These are phyloP conservation scores for Graphilbum sp. DNA, from an alignment of 2,329 filamentous ascomycete species.

Conservation along the genomic window DNA sequence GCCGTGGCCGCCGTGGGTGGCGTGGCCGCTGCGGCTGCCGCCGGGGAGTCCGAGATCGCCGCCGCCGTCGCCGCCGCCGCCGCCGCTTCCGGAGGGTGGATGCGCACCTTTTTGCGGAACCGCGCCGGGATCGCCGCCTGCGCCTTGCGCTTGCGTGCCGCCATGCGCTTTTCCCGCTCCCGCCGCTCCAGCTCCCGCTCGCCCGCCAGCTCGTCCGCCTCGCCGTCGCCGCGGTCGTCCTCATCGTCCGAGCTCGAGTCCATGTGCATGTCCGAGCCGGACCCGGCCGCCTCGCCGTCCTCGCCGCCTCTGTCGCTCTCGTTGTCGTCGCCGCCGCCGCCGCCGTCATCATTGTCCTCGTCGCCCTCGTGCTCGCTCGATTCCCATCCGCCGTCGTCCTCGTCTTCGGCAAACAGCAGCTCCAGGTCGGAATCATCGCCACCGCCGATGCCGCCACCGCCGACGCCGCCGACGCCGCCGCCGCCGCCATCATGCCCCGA, in stretches of 20 bases:
- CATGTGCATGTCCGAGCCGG: slow-evolving; percentile 61
- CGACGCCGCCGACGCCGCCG: not conserved
- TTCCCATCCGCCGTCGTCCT: slow-evolving; percentile 51
- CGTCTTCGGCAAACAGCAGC: slow-evolving; percentile 59
- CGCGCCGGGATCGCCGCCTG: slow-evolving; percentile 56
- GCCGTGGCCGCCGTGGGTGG: slow-evolving; percentile 18
- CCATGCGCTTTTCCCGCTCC: slow-evolving; percentile 49
- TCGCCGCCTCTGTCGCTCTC: slow-evolving; percentile 31
- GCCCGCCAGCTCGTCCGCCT: slow-evolving; percentile 54
- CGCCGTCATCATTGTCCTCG: slow-evolving; percentile 31
- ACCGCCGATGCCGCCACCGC: not conserved
- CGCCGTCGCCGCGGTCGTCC: slow-evolving; percentile 45
- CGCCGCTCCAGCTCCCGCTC: slow-evolving; percentile 73
- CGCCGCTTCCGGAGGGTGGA: slow-evolving; percentile 35
- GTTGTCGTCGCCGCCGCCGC: slow-evolving; percentile 41
- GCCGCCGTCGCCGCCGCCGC: slow-evolving; percentile 17
- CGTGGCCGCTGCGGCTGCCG: slow-evolving; percentile 6
- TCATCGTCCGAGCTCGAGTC: slow-evolving; percentile 77
- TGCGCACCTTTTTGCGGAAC: slow-evolving; percentile 62
- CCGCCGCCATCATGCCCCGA: not conserved
- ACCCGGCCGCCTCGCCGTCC: too few species aligned
- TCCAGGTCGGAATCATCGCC: slow-evolving; percentile 46
- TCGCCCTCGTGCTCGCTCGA: slow-evolving; percentile 61
- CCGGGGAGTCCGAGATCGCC: slow-evolving; percentile 18
- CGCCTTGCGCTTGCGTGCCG: slow-evolving; percentile 64